These are phyloP conservation scores for Trichoderma asperelloides DNA, from an alignment of 495 filamentous ascomycete genomes.

Conservation along the genomic window DNA sequence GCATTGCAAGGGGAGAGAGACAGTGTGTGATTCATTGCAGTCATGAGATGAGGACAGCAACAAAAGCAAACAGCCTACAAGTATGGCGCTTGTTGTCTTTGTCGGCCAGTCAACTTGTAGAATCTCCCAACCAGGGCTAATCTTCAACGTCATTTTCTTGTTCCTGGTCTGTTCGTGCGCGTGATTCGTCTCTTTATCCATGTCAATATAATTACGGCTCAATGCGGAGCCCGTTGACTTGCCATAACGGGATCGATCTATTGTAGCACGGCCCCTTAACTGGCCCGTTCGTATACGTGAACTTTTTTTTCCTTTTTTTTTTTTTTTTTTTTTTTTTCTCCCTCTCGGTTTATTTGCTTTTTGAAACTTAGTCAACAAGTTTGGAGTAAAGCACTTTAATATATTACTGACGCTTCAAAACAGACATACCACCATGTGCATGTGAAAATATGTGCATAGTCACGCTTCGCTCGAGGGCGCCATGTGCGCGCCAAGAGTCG, in stretches of 20 bases:
- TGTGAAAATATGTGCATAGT: too few species aligned
- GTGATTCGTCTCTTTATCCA: not conserved
- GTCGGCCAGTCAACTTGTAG: not conserved
- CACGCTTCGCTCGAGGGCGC: not conserved
- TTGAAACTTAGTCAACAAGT: not conserved
- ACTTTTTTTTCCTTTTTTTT: not conserved
- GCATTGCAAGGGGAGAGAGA: not conserved
- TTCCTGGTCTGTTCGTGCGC: not conserved
- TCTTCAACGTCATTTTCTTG: not conserved
- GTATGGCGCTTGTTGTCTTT: not conserved
- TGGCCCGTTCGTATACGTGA: not conserved
- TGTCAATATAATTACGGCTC: not conserved
- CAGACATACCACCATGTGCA: not conserved
- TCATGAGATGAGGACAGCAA: not conserved
- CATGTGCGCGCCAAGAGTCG: not conserved
- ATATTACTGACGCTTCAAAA: not conserved
- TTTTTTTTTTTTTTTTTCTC: not conserved
- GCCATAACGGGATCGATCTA: slow-evolving; percentile 1
- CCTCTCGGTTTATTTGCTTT: not conserved
- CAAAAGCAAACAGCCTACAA: not conserved
- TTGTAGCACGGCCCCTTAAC: not conserved
- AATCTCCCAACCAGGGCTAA: not conserved
- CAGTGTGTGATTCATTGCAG: not conserved
- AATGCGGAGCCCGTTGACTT: slow-evolving; percentile 8
- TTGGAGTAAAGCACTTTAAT: not conserved